Evolutionary conservation across 495 filamentous ascomycete species (phyloP), one percentile per base, ranked within the genome.

Genomic region (Hypoxylon subgilvum): DNA sequence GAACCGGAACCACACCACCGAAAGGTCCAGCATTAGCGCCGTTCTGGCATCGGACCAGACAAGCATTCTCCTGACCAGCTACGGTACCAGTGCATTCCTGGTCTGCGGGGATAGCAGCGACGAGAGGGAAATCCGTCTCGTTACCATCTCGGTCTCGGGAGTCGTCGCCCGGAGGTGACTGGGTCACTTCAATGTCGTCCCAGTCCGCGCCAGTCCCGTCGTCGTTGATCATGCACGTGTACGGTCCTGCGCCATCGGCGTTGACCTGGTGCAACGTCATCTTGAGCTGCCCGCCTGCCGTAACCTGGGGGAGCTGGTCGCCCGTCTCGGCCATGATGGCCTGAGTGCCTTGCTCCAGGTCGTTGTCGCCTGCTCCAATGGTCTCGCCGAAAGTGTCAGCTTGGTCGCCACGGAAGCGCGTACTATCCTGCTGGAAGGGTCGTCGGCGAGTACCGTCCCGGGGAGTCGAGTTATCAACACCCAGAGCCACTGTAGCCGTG

Each of bases 191-290:
- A 53, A 78, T 71, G 32, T 69, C 57, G 28, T 57, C 53, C 74
- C 75, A 82, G n/a, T 70, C 52, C 18, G 63, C 66, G 0, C 72
- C 80, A 7, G 78, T 79, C 34, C 67, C 76, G 52, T 76, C 74
- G 45, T 68, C 70, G 59, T 79, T 79, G 57, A 83, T 79, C 72
- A 74, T 77, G 68, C 77, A 80, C 4, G 55, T 55, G 52, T 75
- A 80, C 0, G 77, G 77, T 8, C 77, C 75, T 6, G 69, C 75
- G 21, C 77, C 77, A 39, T 80, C 77, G n/a, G 65, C 61, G 59
- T 80, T 80, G n/a, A 80, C 72, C 48, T 80, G 77, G 48, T 79
- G 77, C 4, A 80, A 72, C 2, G 79, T 83, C 81, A 83, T 83
- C 38, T 62, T 62, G 17, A 83, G 46, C 38, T 71, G 32, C 17